phyloP scores from a whole-genome alignment of 352 stramenopile genomes.

The Lagenidium giganteum region DNA sequence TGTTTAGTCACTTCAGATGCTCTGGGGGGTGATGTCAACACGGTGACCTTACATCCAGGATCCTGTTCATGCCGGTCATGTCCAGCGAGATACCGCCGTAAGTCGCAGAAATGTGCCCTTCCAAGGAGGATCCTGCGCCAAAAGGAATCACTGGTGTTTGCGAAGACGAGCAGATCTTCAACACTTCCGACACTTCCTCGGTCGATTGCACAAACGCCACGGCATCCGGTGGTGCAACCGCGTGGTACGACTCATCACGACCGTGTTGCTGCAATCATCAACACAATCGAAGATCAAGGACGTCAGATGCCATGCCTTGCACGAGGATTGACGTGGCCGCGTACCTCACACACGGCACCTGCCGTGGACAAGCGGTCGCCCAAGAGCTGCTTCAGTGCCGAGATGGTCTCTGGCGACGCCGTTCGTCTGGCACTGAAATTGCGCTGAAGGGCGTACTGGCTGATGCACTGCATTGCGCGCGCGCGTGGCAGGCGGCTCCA shows the following conservation, averaged over 20 bases:
- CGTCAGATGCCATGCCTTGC: background rate
- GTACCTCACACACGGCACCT: conserved; percentile 49
- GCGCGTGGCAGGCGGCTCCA: conserved; percentile 3
- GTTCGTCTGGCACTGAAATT: conserved; percentile 17
- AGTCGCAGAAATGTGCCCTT: conserved; percentile 94
- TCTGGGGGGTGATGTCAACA: too few species aligned
- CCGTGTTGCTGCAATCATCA: conserved; percentile 75
- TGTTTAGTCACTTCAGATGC: too few species aligned
- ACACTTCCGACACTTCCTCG: conserved; percentile 85
- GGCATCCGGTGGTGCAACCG: conserved; percentile 69
- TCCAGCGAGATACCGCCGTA: conserved; percentile 91
- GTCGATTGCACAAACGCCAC: conserved; percentile 85
- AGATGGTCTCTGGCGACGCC: conserved; percentile 41
- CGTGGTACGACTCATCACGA: conserved; percentile 90
- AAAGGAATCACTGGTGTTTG: conserved; percentile 93
- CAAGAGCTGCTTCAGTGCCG: conserved; percentile 46
- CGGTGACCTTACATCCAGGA: conserved; percentile 30
- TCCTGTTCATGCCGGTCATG: conserved; percentile 78
- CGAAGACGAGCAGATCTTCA: conserved; percentile 84
- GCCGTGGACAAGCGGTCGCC: conserved; percentile 71
- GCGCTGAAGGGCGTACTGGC: background rate
- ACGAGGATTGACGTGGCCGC: background rate
- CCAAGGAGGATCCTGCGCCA: conserved; percentile 87
- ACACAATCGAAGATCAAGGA: background rate
- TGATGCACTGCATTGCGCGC: background rate